Evolutionary conservation across 2,329 filamentous ascomycete genomes (phyloP).

Genomic region (Colletotrichum navitas): DNA sequence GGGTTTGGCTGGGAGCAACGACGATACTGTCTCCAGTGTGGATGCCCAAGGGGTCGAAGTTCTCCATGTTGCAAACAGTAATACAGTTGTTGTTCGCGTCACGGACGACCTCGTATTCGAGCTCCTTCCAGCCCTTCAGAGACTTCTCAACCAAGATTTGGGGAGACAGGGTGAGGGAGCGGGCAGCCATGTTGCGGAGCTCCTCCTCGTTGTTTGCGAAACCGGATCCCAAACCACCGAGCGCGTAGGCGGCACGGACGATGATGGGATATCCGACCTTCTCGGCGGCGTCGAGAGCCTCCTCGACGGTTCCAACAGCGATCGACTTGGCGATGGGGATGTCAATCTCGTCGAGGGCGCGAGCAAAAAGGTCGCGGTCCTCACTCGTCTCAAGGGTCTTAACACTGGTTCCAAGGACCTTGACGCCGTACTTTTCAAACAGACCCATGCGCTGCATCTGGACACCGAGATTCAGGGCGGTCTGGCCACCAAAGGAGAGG

Average conservation of each 20-base stretch:
- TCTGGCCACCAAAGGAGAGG: slow-evolving; percentile 97
- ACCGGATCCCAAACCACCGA: slow-evolving; percentile 95
- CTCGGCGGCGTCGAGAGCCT: slow-evolving; percentile 88
- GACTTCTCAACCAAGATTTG: slow-evolving; percentile 99
- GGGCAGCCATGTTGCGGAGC: slow-evolving; percentile 91
- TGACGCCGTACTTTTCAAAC: slow-evolving; percentile 95
- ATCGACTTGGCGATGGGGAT: slow-evolving; percentile 98
- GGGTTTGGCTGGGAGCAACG: slow-evolving; percentile 94
- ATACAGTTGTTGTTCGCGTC: slow-evolving; percentile 97
- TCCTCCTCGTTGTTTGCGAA: slow-evolving; percentile 96
- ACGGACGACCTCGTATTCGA: slow-evolving; percentile 98
- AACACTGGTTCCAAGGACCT: slow-evolving; percentile 94
- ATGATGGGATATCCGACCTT: slow-evolving; percentile 97
- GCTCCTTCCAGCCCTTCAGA: slow-evolving; percentile 99
- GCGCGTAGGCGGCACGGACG: slow-evolving; percentile 94
- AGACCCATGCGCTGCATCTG: slow-evolving; percentile 97
- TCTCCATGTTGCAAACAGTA: slow-evolving; percentile 65
- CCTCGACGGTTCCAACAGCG: slow-evolving; percentile 90
- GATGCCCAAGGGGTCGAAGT: slow-evolving; percentile 97
- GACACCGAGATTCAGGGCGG: slow-evolving; percentile 94
- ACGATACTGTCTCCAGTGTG: slow-evolving; percentile 99
- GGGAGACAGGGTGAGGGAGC: slow-evolving; percentile 91
- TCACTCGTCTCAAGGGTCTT: slow-evolving; percentile 94
- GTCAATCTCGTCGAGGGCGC: slow-evolving; percentile 95
- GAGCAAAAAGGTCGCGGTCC: slow-evolving; percentile 95